Evolutionary conservation across 116 monocot genomes (phyloP), one percentile per base, ranked within the genome.

Genomic region (Trichopus zeylanicus): DNA sequence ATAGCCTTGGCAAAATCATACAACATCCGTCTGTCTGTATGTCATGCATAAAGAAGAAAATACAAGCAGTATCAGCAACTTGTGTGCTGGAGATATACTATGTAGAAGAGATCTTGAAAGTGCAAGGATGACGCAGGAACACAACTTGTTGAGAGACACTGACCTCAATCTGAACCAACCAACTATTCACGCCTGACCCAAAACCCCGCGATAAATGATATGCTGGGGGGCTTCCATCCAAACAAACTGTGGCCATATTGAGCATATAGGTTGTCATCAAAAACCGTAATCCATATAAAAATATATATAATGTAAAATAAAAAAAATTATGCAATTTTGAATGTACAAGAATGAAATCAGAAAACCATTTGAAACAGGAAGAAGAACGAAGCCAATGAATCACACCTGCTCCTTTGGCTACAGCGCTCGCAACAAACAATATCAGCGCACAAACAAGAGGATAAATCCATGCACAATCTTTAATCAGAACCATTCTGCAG

Each of bases 121-220:
- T n/a, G n/a, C n/a, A n/a, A n/a, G n/a, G n/a, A n/a, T n/a, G n/a
- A n/a, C n/a, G n/a, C n/a, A n/a, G n/a, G n/a, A n/a, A n/a, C n/a
- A n/a, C n/a, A n/a, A n/a, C n/a, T n/a, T n/a, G n/a, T n/a, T n/a
- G n/a, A n/a, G n/a, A n/a, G n/a, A n/a, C n/a, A n/a, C n/a, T n/a
- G n/a, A 89, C 94, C 89, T 89, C 89, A 63, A 94, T 67, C 42
- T 77, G 85, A 70, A 94, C 67, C 48, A 89, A 30, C 94, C 89
- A 94, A 54, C 70, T 94, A 46, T 94, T 76, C 28, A 74, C 78
- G 21, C 89, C 94, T 28, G 83, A 75, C 24, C 86, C 94, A 64
- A 70, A 94, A 29, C 94, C 94, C 0, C 83, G 86, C 19, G 89
- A 75, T 59, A 89, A 67, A 73, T 94, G 86, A 67, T 94, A 94